These are phyloP conservation scores for Calendula officinalis DNA, from an alignment of 129 eudicot species.

Conservation along the genomic window DNA sequence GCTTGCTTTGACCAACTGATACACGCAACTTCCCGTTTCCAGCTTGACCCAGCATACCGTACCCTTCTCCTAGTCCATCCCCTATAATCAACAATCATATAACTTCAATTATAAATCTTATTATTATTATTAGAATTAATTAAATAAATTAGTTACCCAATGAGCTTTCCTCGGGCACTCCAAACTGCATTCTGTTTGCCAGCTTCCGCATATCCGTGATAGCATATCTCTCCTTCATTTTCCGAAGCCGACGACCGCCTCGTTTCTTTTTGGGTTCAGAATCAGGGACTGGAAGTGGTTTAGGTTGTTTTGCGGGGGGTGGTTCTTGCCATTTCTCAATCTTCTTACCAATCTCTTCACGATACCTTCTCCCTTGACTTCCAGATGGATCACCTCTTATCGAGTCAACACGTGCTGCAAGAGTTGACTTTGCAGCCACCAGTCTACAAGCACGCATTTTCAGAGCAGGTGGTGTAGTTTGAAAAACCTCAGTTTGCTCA, in stretches of 20 bases:
- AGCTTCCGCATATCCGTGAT: constrained; percentile 88
- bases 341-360: constrained; percentile 83
- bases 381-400: constrained; percentile 93
- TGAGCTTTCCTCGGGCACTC: constrained; percentile 93
- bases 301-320: constrained; percentile 96
- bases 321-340: constrained; percentile 99
- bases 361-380: constrained; percentile 63
- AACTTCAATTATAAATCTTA: too few species aligned
- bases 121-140: background rate
- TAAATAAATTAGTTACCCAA: constrained; percentile 47
- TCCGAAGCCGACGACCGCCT: constrained; percentile 85
- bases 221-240: constrained; percentile 97
- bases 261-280: constrained; percentile 95
- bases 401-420: constrained; percentile 93
- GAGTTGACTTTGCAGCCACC: constrained; percentile 83
- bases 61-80: constrained; percentile 96
- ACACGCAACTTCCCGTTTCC: constrained; percentile 87
- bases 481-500: constrained; percentile 89
- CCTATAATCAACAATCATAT: constrained; percentile 40
- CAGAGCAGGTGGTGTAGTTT: constrained; percentile 81
- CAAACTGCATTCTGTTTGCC: constrained; percentile 97
- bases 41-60: constrained; percentile 97
- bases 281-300: constrained; percentile 99
- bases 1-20: constrained; percentile 82
- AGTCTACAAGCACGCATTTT: constrained; percentile 89